These are phyloP conservation scores for Rhizophagus sp. DNA, from an alignment of 192 early-diverging fungal species.

Conservation along the genomic window DNA sequence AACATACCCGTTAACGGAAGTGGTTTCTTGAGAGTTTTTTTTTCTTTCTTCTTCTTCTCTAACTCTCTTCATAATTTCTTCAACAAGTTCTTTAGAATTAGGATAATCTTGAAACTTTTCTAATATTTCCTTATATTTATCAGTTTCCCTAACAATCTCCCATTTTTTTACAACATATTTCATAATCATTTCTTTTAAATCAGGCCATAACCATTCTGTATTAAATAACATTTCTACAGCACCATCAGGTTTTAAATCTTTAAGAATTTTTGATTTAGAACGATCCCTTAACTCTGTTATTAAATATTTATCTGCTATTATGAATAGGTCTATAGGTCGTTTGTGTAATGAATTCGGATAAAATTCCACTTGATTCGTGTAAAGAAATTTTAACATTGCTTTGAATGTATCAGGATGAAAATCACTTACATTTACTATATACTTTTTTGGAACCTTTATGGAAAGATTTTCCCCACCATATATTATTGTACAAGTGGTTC, in stretches of 20 bases:
- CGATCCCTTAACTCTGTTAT: slow-evolving; percentile 5
- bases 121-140: slow-evolving; percentile 1
- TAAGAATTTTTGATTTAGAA: slow-evolving; percentile 11
- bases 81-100: background rate
- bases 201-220: background rate
- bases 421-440: slow-evolving; percentile 8
- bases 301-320: slow-evolving; percentile 29
- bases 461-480: background rate
- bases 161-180: slow-evolving; percentile 15
- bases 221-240: background rate
- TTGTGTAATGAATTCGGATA: background rate
- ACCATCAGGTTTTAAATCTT: background rate
- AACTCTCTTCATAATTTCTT: background rate
- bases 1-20: background rate
- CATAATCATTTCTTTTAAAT: slow-evolving; percentile 13
- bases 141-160: slow-evolving; percentile 8
- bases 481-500: background rate
- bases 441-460: background rate
- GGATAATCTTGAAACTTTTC: background rate
- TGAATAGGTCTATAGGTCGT: background rate
- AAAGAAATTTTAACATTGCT: slow-evolving; percentile 7
- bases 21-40: background rate
- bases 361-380: slow-evolving; percentile 25
- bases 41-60: background rate
- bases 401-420: slow-evolving; percentile 24